Percentiles rank a stretch among this genome's conserved stretches.
phyloP scores from a whole-genome alignment of 495 filamentous ascomycete species.

The Neurospora terricola region DNA sequence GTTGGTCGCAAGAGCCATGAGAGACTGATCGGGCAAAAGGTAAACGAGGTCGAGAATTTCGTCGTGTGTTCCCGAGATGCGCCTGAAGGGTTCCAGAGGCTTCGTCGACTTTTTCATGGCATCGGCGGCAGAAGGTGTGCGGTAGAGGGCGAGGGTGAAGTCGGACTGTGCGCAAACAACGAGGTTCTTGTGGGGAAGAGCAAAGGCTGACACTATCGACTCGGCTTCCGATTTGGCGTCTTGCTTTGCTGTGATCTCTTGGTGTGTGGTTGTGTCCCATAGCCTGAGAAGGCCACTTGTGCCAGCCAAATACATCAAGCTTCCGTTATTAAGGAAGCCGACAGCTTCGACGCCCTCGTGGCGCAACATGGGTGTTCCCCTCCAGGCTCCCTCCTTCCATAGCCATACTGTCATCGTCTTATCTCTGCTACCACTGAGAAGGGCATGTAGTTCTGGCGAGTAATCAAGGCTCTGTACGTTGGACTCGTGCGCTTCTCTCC shows the following conservation, averaged over 20 bases:
- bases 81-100: slow-evolving; percentile 43
- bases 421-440: slow-evolving; percentile 87
- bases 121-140: slow-evolving; percentile 25
- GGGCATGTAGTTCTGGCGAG: slow-evolving; percentile 56
- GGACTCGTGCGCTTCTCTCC: slow-evolving; percentile 74
- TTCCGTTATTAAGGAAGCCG: slow-evolving; percentile 63
- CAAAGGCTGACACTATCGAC: slow-evolving; percentile 62
- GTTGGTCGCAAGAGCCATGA: slow-evolving; percentile 88
- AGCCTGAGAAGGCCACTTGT: slow-evolving; percentile 70
- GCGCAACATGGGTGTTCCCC: slow-evolving; percentile 71
- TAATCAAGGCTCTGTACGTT: slow-evolving; percentile 80
- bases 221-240: slow-evolving; percentile 59
- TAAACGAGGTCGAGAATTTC: slow-evolving; percentile 92
- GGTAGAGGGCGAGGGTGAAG: slow-evolving; percentile 73
- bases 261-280: slow-evolving; percentile 67
- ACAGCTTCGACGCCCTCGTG: slow-evolving; percentile 78
- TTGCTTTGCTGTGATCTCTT: slow-evolving; percentile 69
- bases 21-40: slow-evolving; percentile 64
- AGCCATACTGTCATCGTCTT: slow-evolving; percentile 91
- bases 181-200: slow-evolving; percentile 48
- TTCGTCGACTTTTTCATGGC: slow-evolving; percentile 17
- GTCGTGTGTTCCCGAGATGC: slow-evolving; percentile 92
- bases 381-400: slow-evolving; percentile 82
- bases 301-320: slow-evolving; percentile 73
- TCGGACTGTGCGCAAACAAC: slow-evolving; percentile 81